A percentile compares a stretch with the other conserved stretches of the same genome.
phyloP scores from a whole-genome alignment of 176 grass and related monocot species.

The barley (Hordeum vulgare) region DNA sequence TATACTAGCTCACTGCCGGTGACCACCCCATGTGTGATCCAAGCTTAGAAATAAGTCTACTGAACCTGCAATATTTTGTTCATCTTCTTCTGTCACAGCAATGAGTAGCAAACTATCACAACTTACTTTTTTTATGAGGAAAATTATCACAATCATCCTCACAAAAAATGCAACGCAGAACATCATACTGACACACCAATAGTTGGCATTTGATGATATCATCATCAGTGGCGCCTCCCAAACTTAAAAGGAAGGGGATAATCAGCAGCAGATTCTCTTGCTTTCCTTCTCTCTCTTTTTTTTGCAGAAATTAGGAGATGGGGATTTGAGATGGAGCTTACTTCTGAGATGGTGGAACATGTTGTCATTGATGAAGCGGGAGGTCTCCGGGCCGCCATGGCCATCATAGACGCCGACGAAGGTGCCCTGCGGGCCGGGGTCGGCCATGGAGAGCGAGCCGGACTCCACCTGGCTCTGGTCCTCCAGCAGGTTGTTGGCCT shows the following conservation, averaged over 20 bases:
- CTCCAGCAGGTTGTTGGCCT: slow-evolving; percentile 86
- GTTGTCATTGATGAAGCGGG: slow-evolving; percentile 66
- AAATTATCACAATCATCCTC: background rate
- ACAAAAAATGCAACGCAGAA: background rate
- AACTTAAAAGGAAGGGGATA: background rate
- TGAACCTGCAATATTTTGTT: background rate
- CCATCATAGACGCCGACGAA: slow-evolving; percentile 86
- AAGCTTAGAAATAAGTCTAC: slow-evolving; percentile 25
- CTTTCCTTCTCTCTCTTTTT: no score
- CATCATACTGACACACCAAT: background rate
- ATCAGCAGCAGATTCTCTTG: background rate
- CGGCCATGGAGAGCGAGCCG: slow-evolving; percentile 42
- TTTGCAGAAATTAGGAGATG: background rate
- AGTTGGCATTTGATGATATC: slow-evolving; percentile 2
- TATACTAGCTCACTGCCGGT: background rate
- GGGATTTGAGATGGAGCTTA: slow-evolving; percentile 27
- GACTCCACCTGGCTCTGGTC: slow-evolving; percentile 88
- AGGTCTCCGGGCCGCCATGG: slow-evolving; percentile 74
- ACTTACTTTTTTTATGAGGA: background rate
- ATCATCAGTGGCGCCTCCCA: slow-evolving; percentile 8
- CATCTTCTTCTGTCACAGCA: slow-evolving; percentile 7
- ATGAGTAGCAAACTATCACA: background rate
- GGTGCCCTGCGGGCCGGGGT: slow-evolving; percentile 54
- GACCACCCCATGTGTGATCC: background rate
- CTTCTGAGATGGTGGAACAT: slow-evolving; percentile 76